Conservation (phyloP, 805 yeast genomes). For the Metschnikowia arizonensis region DNA sequence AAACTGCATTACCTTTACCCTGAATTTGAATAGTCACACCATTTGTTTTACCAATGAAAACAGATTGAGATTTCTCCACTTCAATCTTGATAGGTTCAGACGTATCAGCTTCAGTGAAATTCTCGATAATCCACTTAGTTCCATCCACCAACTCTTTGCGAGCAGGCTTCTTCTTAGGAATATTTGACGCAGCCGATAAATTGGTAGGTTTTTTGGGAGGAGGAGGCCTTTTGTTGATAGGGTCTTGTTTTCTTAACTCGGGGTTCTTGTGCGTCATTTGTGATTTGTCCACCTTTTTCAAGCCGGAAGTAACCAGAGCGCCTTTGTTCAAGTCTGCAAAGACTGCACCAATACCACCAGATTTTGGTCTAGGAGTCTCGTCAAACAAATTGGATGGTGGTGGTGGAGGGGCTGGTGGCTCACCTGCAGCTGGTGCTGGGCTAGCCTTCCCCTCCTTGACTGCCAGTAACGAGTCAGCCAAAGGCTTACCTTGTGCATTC, state of each 20-base stretch:
- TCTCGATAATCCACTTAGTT: constrained; percentile 80
- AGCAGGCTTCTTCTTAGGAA: constrained; percentile 34
- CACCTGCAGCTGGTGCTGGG: constrained; percentile 29
- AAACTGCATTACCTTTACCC: constrained; percentile 89
- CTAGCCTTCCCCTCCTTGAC: constrained; percentile 30
- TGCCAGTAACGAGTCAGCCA: constrained; percentile 46
- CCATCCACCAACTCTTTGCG: constrained; percentile 74
- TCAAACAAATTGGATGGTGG: constrained; percentile 76
- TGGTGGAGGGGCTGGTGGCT: constrained; percentile 85
- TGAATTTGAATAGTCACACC: constrained; percentile 73
- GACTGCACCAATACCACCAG: constrained; percentile 75
- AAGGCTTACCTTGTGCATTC: constrained; percentile 55
- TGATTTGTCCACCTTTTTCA: constrained; percentile 88
- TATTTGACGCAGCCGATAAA: constrained; percentile 47
- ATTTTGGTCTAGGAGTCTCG: constrained; percentile 13
- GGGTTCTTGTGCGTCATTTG: constrained; percentile 95
- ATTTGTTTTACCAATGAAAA: constrained; percentile 78
- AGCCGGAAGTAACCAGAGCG: constrained; percentile 72
- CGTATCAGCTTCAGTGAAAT: constrained; percentile 52
- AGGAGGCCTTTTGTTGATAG: constrained; percentile 52
- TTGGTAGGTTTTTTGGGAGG: constrained; percentile 81
- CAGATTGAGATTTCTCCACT: constrained; percentile 81
- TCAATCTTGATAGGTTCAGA: constrained; percentile 62
- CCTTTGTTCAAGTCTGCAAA: constrained; percentile 91
- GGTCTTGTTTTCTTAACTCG: constrained; percentile 57